Evolutionary conservation across 768 basidiomycete species (phyloP), one percentile per base, ranked within the genome.

Genomic region (Steccherinum ochraceum): DNA sequence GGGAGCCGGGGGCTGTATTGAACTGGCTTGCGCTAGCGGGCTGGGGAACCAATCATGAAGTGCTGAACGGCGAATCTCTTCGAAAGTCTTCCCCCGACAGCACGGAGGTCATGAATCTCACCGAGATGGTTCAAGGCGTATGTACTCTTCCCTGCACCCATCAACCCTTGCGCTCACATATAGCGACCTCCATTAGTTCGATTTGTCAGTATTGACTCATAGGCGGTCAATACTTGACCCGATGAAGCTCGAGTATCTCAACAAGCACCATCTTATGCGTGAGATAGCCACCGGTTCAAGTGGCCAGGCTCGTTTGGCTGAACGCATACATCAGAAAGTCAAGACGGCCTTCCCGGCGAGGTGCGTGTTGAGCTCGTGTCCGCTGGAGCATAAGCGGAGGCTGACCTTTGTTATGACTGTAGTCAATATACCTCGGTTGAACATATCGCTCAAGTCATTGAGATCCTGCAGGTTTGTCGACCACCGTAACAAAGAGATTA

Each of bases 11-110:
- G 40, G 92, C 93, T 2, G 67, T 99, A 12, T 68, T 94, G 21
- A 98, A 98, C 61, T 98, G 94, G 85, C 77, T 97, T 5, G 91
- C 91, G 4, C 72, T 98, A 16, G 85, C 91, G n/a, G 94, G 96
- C 1, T 97, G 94, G 90, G 90, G 93, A 20, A 80, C 76, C 10
- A 72, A 77, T 7, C 74, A 73, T 49, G 58, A 68, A 54, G 54
- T 62, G 49, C 3, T 48, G 40, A 19, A 54, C 21, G 11, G 54
- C 3, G 52, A 62, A 19, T 47, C 53, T 16, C 48, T 35, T 5
- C 16, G 50, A n/a, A 26, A 23, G 13, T 13, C 40, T 2, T 78
- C 79, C 1, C 84, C 85, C 0, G 83, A 85, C 44, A 84, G 83
- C 60, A 87, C 84, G 0, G 67, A 73, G 11, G 63, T 88, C 12